Conservation (phyloP, 176 grass and related monocot genomes). For the Bromus sterilis region DNA sequence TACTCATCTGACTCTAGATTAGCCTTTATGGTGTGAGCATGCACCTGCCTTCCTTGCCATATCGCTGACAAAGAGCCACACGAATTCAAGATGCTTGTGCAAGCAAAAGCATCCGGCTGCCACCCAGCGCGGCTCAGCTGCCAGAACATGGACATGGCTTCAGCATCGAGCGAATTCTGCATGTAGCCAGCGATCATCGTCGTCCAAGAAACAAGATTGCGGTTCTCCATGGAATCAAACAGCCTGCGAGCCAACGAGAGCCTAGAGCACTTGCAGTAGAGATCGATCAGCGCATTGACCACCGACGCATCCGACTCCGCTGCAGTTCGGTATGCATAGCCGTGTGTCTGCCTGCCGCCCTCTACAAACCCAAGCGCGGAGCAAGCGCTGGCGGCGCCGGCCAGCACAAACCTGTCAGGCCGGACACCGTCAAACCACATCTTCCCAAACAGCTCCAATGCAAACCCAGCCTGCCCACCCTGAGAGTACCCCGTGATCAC, state of each 20-base stretch:
- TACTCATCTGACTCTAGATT: constrained; percentile 49
- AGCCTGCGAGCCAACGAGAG: constrained; percentile 46
- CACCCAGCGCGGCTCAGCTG: constrained; percentile 52
- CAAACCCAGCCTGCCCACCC: constrained; percentile 15
- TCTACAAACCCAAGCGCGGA: constrained; percentile 37
- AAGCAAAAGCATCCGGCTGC: constrained; percentile 60
- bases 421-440: constrained; percentile 34
- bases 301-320: constrained; percentile 42
- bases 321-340: constrained; percentile 32
- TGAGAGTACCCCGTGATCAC: constrained; percentile 56
- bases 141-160: constrained; percentile 48
- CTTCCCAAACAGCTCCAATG: constrained; percentile 49
- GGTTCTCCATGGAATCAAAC: constrained; percentile 43
- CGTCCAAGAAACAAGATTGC: constrained; percentile 77
- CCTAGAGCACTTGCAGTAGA: constrained; percentile 65
- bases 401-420: constrained; percentile 58
- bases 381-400: constrained; percentile 60
- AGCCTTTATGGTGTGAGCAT: constrained; percentile 59
- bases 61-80: constrained; percentile 45
- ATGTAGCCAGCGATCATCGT: constrained; percentile 77
- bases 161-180: constrained; percentile 52
- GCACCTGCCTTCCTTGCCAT: constrained; percentile 64
- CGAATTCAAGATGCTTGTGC: constrained; percentile 60
- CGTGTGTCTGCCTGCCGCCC: constrained; percentile 65
- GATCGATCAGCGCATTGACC: constrained; percentile 47